Evolutionary conservation across 768 basidiomycete species (phyloP), one percentile per base, ranked within the genome.

Genomic region (Lactifluus hygrophoroides): DNA sequence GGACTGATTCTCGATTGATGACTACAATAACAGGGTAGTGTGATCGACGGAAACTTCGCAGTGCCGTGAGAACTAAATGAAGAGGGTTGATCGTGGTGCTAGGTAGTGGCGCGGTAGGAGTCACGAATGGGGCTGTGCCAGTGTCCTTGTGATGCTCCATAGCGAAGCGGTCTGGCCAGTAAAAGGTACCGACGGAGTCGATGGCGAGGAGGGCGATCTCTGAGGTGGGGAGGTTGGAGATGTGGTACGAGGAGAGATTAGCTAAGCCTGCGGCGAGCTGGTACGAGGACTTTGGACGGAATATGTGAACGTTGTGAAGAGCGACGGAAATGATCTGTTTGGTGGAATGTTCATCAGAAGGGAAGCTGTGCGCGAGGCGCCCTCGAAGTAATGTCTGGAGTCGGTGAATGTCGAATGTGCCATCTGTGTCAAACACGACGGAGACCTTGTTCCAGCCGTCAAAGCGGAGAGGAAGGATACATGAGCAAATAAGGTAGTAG

Each of bases 101-200:
- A 11, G 51, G 49, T 27, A 56, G 54, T 56, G 51, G 56, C 58
- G 58, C 54, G 38, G 54, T 56, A 45, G 21, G 56, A 30, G 48
- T 35, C 63, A 52, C 35, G 57, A 54, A 38, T 62, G 56, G 17
- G 65, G 61, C 37, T 72, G 77, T 52, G n/a, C n/a, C n/a, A 74
- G 60, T 63, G 35, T 13, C 51, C 34, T 82, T 62, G 35, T 17
- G 54, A 34, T 82, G 81, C 69, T 90, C 88, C 30, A 72, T 71
- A 38, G 74, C 73, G 66, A 83, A 84, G 42, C 85, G 81, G 68
- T 93, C 90, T 3, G 77, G 61, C 90, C 91, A 93, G 70, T 88
- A 81, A 66, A 85, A 89, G 0, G 87, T 69, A 67, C 84, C 85
- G 57, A 90, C 69, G 14, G 89, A 90, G 70, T 94, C 90, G 46